These are phyloP conservation scores for Coprinellus aureogranulatus DNA, from an alignment of 768 basidiomycete genomes.

Conservation along the genomic window DNA sequence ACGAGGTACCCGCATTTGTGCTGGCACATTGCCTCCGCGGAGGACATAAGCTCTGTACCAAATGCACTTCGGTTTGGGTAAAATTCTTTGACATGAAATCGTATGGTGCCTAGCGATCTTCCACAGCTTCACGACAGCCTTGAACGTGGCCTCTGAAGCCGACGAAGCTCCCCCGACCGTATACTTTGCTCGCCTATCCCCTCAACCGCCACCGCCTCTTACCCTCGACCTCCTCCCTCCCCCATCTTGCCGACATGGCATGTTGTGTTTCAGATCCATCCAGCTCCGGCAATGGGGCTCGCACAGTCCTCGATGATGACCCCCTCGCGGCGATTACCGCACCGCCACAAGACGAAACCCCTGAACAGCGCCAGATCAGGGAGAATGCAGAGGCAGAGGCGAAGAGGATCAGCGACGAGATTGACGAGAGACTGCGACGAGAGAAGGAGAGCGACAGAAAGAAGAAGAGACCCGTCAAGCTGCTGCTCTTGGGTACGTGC, in stretches of 20 bases:
- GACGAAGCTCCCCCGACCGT: neutral
- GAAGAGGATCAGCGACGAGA: constrained; percentile 62
- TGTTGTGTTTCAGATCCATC: constrained; percentile 9
- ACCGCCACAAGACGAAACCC: constrained; percentile 65
- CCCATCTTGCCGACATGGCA: neutral
- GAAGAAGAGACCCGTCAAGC: constrained; percentile 67
- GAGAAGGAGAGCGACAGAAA: constrained; percentile 59
- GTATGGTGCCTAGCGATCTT: constrained; percentile 5
- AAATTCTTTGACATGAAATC: constrained; percentile 5
- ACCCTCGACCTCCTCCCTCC: neutral
- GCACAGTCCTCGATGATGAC: constrained; percentile 46
- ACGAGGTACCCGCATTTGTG: neutral
- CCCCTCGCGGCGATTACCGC: constrained; percentile 58
- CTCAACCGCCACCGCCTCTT: neutral
- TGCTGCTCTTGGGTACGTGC: constrained; percentile 62
- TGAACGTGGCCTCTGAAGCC: neutral
- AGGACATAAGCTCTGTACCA: constrained; percentile 1
- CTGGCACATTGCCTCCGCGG: constrained; percentile 7
- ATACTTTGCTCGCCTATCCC: neutral
- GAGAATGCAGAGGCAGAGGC: constrained; percentile 65
- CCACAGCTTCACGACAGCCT: neutral
- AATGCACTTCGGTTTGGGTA: neutral
- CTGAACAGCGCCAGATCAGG: constrained; percentile 51
- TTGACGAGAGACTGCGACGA: constrained; percentile 68
- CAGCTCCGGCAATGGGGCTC: neutral